A percentile compares a stretch with the other conserved stretches of the same genome.
These are phyloP conservation scores for Emericellopsis terricola DNA, from an alignment of 495 filamentous ascomycete species.

Conservation along the genomic window DNA sequence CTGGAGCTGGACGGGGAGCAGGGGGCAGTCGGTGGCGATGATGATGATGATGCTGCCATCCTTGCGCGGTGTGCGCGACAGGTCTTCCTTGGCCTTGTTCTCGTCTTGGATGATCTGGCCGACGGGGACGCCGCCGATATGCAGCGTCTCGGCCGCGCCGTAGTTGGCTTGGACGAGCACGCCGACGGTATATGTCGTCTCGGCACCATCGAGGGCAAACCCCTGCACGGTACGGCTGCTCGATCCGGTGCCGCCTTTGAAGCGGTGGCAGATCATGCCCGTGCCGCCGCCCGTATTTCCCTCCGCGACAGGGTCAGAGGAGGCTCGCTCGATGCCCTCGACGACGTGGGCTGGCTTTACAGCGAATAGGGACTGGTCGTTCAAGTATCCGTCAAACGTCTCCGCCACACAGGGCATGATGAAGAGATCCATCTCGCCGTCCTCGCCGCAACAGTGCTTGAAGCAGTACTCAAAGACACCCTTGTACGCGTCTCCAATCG, in stretches of 20 bases:
- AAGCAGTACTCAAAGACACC: slow-evolving; percentile 30
- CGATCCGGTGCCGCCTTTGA: slow-evolving; percentile 33
- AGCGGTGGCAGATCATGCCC: slow-evolving; percentile 33
- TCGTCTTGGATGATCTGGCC: slow-evolving; percentile 22
- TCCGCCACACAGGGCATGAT: slow-evolving; percentile 32
- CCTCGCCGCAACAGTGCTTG: slow-evolving; percentile 12
- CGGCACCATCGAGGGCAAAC: slow-evolving; percentile 7
- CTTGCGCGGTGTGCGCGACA: slow-evolving; percentile 9
- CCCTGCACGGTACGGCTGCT: slow-evolving; percentile 25
- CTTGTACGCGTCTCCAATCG: slow-evolving; percentile 26
- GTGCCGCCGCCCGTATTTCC: slow-evolving; percentile 34
- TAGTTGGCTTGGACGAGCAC: slow-evolving; percentile 36
- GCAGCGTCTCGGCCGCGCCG: slow-evolving; percentile 21
- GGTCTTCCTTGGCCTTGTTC: slow-evolving; percentile 1
- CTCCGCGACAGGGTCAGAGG: slow-evolving; percentile 21
- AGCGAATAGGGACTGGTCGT: slow-evolving; percentile 22
- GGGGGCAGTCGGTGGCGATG: slow-evolving; percentile 31
- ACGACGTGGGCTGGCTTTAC: slow-evolving; percentile 24
- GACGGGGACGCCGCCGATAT: slow-evolving; percentile 29
- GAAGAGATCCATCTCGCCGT: slow-evolving; percentile 24
- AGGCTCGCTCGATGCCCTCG: slow-evolving; percentile 22
- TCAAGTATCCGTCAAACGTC: slow-evolving; percentile 32
- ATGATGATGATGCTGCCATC: slow-evolving; percentile 38
- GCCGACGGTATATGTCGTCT: slow-evolving; percentile 26
- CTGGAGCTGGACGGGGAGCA: slow-evolving; percentile 30